Evolutionary conservation across 2,329 filamentous ascomycete species (phyloP), one percentile per base, ranked within the genome.

Genomic region (Colletotrichum limetticola): DNA sequence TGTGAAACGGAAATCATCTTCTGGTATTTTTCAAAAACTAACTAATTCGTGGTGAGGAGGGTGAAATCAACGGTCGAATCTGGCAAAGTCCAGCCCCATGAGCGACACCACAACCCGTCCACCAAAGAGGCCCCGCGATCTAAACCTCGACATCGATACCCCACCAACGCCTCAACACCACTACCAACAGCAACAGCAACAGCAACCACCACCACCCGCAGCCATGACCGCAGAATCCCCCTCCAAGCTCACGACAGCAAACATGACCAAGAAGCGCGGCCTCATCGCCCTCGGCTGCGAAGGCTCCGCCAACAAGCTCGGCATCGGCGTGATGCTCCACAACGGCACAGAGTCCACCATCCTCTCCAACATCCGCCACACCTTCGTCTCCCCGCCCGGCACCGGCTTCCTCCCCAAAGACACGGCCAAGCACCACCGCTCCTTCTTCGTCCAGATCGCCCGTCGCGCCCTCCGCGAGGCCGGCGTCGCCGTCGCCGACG

Each of bases 301-400:
- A 87, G 96, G 97, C 82, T 98, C 95, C 70, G 97, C 97, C 84
- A 99, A 99, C 88, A 99, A 99, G 85, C 91, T 99, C 65, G 97
- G 96, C 77, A 93, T 98, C 71, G 97, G 97, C 79, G 87, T 99
- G 71, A 98, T 99, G 82, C 90, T 91, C 28, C 97, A 98, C 86
- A 83, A 79, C 71, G 83, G 85, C 72, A 85, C 88, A 72, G 85
- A 87, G 49, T 89, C 93, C 24, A 85, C 87, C 76, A 92, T 99
- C 80, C 94, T 99, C 76, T 92, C 95, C 80, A 99, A 99, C 86
- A 89, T 99, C 76, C 93, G 97, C 67, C 94, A 98, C 85, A 99
- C 97, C 24, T 99, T 96, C 85, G 89, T 93, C 78, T 94, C 96
- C 57, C 96, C 97, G 4, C 95, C 97, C 0, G 97, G 97, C 56